These are phyloP conservation scores for Pestalotiopsis sp. DNA, from an alignment of 2,329 filamentous ascomycete species.

Conservation along the genomic window DNA sequence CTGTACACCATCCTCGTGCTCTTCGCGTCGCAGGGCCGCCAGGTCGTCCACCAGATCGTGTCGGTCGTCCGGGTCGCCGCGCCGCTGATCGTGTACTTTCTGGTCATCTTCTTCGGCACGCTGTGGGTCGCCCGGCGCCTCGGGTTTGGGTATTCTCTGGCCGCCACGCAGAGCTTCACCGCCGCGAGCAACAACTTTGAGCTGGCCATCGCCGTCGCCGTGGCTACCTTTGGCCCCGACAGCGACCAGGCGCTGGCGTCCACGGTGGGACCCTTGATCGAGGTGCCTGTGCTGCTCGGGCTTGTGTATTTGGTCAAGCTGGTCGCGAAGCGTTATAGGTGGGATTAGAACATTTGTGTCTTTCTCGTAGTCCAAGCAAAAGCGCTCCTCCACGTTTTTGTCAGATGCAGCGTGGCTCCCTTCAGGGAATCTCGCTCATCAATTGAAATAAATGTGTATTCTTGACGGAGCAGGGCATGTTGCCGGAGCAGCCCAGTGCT, in stretches of 20 bases:
- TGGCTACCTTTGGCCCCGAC: slow-evolving; percentile 75
- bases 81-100: slow-evolving; percentile 80
- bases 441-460: slow-evolving; percentile 31
- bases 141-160: slow-evolving; percentile 73
- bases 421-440: slow-evolving; percentile 25
- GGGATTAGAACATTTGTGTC: slow-evolving; percentile 35
- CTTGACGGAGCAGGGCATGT: slow-evolving; percentile 26
- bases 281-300: slow-evolving; percentile 78
- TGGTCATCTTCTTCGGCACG: slow-evolving; percentile 71
- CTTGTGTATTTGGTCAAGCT: slow-evolving; percentile 74
- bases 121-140: slow-evolving; percentile 60
- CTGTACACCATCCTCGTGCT: slow-evolving; percentile 85
- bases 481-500: slow-evolving; percentile 23
- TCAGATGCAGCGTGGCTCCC: neutral
- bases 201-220: slow-evolving; percentile 83
- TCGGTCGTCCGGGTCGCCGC: slow-evolving; percentile 80
- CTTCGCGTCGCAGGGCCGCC: slow-evolving; percentile 77
- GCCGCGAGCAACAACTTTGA: slow-evolving; percentile 94
- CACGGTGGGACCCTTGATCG: slow-evolving; percentile 82
- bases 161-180: slow-evolving; percentile 80
- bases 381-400: neutral
- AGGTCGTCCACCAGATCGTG: slow-evolving; percentile 80
- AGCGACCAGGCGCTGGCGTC: slow-evolving; percentile 80
- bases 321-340: slow-evolving; percentile 54
- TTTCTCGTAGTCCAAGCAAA: neutral